Conservation (phyloP, 108 stramenopile genomes). For the Cyclotella cryptica region DNA sequence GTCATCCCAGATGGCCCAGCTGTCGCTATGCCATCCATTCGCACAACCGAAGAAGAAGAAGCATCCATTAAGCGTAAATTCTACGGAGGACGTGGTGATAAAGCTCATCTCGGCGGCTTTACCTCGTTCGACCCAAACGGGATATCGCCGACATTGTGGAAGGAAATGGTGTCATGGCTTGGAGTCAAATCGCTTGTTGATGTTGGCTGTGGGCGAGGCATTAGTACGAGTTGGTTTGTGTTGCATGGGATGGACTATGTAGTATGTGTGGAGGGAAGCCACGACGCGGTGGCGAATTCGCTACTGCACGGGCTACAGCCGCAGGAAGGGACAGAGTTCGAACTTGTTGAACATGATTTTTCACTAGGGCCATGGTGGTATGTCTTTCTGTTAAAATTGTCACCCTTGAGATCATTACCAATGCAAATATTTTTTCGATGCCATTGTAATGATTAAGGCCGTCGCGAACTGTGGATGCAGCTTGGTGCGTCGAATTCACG, state of each 20-base stretch:
- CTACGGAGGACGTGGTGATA: conserved; percentile 81
- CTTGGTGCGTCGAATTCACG: conserved; percentile 78
- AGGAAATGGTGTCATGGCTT: conserved; percentile 52
- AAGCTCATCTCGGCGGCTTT: conserved; percentile 69
- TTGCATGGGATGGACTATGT: conserved; percentile 64
- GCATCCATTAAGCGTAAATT: conserved; percentile 43
- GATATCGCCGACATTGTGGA: conserved; percentile 57
- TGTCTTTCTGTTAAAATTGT: background rate
- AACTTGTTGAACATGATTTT: conserved; percentile 69
- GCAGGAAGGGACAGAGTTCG: conserved; percentile 13
- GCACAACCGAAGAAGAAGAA: conserved; percentile 34
- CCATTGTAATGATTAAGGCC: background rate
- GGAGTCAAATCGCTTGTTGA: conserved; percentile 75
- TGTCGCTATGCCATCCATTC: conserved; percentile 48
- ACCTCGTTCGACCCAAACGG: conserved; percentile 16
- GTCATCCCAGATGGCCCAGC: conserved; percentile 45
- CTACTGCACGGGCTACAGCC: conserved; percentile 58
- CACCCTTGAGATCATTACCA: background rate
- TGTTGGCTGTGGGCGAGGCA: conserved; percentile 86
- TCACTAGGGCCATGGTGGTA: conserved; percentile 85
- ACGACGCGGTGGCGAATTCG: conserved; percentile 74
- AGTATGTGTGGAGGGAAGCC: conserved; percentile 82
- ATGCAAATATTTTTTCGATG: background rate
- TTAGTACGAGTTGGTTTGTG: conserved; percentile 72
- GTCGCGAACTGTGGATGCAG: conserved; percentile 54